phyloP scores from a whole-genome alignment of 2,329 filamentous ascomycete species.

The Ilyonectria mors-panacis region DNA sequence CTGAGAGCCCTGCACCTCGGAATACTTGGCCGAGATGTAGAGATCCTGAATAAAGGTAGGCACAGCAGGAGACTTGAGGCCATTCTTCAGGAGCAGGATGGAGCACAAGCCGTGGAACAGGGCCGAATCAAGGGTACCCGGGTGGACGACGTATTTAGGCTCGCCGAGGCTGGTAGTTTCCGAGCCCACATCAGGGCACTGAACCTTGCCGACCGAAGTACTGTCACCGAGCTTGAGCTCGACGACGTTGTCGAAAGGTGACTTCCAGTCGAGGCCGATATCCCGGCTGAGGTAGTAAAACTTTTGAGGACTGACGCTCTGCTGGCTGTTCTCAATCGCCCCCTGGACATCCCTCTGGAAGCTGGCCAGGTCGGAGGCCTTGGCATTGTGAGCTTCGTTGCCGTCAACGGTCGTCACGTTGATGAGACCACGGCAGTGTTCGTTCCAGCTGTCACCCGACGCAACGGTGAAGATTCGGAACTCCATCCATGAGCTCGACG shows the following conservation, averaged over 20 bases:
- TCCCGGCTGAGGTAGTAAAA: slow-evolving; percentile 23
- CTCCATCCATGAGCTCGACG: slow-evolving; percentile 28
- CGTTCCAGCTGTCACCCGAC: slow-evolving; percentile 17
- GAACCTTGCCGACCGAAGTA: slow-evolving; percentile 17
- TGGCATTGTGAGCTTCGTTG: neutral
- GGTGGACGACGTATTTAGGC: slow-evolving; percentile 21
- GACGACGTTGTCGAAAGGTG: slow-evolving; percentile 21
- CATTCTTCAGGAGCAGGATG: slow-evolving; percentile 8
- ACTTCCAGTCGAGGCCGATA: slow-evolving; percentile 23
- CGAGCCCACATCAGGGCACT: slow-evolving; percentile 18
- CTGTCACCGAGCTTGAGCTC: slow-evolving; percentile 17
- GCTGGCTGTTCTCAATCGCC: slow-evolving; percentile 13
- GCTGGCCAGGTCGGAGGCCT: slow-evolving; percentile 9
- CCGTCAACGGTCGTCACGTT: slow-evolving; percentile 15
- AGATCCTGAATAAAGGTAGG: slow-evolving; percentile 22
- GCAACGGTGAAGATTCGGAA: slow-evolving; percentile 31
- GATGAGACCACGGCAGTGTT: slow-evolving; percentile 29
- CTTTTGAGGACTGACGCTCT: slow-evolving; percentile 9
- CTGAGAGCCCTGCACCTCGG: slow-evolving; percentile 8
- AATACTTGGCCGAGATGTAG: slow-evolving; percentile 14
- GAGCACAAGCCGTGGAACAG: slow-evolving; percentile 23
- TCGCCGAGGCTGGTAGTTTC: slow-evolving; percentile 16
- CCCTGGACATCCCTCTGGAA: slow-evolving; percentile 18
- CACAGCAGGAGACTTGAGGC: slow-evolving; percentile 20
- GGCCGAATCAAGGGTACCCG: slow-evolving; percentile 16